phyloP scores from a whole-genome alignment of 2,329 filamentous ascomycete species.

The Penicillium sp. region DNA sequence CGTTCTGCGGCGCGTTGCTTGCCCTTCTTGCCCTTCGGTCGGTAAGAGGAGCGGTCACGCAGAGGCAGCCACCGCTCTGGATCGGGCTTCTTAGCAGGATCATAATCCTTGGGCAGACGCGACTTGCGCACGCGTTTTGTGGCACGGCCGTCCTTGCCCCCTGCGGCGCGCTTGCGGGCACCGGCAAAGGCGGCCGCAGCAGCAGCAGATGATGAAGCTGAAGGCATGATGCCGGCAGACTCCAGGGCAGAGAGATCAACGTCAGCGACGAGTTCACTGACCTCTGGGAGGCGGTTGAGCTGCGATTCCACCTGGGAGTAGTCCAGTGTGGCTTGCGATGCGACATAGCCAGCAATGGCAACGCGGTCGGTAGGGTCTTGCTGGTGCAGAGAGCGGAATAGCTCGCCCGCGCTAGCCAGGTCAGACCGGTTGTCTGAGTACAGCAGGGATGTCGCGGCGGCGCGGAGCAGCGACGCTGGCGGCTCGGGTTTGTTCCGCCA shows the following conservation, averaged over 20 bases:
- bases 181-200: conserved; percentile 34
- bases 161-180: conserved; percentile 42
- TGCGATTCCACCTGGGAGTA: conserved; percentile 36
- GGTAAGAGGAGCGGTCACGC: conserved; percentile 81
- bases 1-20: conserved; percentile 75
- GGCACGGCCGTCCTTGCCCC: conserved; percentile 30
- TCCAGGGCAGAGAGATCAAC: conserved; percentile 48
- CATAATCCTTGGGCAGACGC: conserved; percentile 51
- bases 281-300: conserved; percentile 39
- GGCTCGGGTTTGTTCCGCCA: conserved; percentile 67
- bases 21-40: conserved; percentile 87
- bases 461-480: conserved; percentile 67
- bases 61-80: conserved; percentile 91
- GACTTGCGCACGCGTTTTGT: conserved; percentile 48
- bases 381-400: conserved; percentile 70
- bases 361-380: conserved; percentile 64
- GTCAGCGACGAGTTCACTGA: conserved; percentile 43
- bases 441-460: conserved; percentile 79
- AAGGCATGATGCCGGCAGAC: conserved; percentile 43
- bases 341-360: conserved; percentile 79
- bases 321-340: conserved; percentile 64
- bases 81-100: conserved; percentile 75
- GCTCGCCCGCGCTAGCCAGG: conserved; percentile 66
- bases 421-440: conserved; percentile 69
- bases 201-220: conserved; percentile 30